Percentiles rank a stretch among this genome's conserved stretches.
Evolutionary conservation across 352 stramenopile species (phyloP).

Genomic region (Phytophthora fragariaefolia): DNA sequence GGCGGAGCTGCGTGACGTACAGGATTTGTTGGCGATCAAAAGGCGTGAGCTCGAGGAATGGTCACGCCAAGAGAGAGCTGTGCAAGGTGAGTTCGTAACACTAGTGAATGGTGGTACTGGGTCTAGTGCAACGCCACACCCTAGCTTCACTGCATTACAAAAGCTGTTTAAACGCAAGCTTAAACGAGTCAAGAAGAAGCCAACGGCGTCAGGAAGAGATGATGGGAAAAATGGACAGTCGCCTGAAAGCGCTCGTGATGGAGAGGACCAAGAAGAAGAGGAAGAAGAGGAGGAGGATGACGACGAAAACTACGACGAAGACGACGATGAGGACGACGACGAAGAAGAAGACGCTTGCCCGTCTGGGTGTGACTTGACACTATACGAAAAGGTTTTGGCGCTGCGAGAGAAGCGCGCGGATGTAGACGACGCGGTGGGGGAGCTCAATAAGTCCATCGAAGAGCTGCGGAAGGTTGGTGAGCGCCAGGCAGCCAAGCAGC

Average conservation of each 20-base stretch:
- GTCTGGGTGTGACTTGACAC: slow-evolving; percentile 81
- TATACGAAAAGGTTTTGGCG: slow-evolving; percentile 94
- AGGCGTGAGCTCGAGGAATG: slow-evolving; percentile 86
- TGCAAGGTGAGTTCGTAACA: slow-evolving; percentile 75
- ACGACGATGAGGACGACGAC: slow-evolving; percentile 92
- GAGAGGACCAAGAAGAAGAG: slow-evolving; percentile 74
- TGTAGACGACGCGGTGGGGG: slow-evolving; percentile 88
- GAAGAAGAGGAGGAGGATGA: slow-evolving; percentile 82
- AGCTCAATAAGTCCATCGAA: slow-evolving; percentile 88
- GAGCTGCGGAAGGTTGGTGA: slow-evolving; percentile 91
- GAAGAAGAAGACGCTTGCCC: slow-evolving; percentile 93
- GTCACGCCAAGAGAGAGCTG: slow-evolving; percentile 58
- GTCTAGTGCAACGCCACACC: slow-evolving; percentile 49
- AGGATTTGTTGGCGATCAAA: slow-evolving; percentile 78
- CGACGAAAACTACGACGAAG: slow-evolving; percentile 81
- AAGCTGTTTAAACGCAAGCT: slow-evolving; percentile 94
- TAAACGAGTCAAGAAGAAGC: slow-evolving; percentile 90
- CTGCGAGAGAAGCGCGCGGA: slow-evolving; percentile 92
- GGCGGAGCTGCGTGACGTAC: slow-evolving; percentile 74
- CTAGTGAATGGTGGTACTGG: slow-evolving; percentile 71
- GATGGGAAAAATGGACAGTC: slow-evolving; percentile 42
- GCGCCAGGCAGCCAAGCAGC: slow-evolving; percentile 82
- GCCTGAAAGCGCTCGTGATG: slow-evolving; percentile 45
- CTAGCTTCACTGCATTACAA: slow-evolving; percentile 73
- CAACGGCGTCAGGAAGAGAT: slow-evolving; percentile 23